Base-by-base conservation (phyloP, 805 yeast genomes). In the Grigorovia humatica region DNA sequence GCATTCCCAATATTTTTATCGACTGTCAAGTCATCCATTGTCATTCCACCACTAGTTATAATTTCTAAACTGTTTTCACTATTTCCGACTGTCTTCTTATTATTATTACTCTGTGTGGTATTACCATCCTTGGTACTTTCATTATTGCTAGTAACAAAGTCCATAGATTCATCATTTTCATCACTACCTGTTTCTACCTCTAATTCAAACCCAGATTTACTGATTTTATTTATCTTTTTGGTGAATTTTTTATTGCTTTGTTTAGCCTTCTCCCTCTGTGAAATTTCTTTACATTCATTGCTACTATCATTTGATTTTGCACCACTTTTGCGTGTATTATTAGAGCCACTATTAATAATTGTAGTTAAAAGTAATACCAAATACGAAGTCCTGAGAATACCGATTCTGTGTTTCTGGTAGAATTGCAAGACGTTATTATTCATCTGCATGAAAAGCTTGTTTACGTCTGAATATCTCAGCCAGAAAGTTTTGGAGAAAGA, bases 361-460 rank as follows among this genome's bases (percentile, higher is more conserved):
- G 67, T 63, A 1, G 60, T 51, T 42, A 62, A 54, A 9, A 67
- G 50, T 30, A 62, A 51, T 43, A 64, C 43, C 13, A 68, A 51
- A 52, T 65, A 66, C 2, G 70, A 65, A 2, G 60, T 53, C 47
- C 64, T 56, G 27, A 66, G 53, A 5, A 66, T 61, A 43, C 56
- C 57, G 11, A 58, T 55, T 45, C 70, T 58, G 48, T 66, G 63
- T 35, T 54, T 60, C 44, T 54, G 54, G 45, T 66, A 66, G 44
- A 62, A 58, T 6, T 44, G 38, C 13, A 56, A 43, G 29, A 62
- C 49, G n/a, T 38, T 38, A 15, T 38, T 38, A n/a, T n/a, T n/a
- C 18, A 32, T 32, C 27, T 23, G 27, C 27, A 23, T 23, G 27
- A 23, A 23, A 23, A 3, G 6, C 27, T 23, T 23, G 6, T 23